Conservation (phyloP, 495 filamentous ascomycete species). For the Podospora tetraspora region DNA sequence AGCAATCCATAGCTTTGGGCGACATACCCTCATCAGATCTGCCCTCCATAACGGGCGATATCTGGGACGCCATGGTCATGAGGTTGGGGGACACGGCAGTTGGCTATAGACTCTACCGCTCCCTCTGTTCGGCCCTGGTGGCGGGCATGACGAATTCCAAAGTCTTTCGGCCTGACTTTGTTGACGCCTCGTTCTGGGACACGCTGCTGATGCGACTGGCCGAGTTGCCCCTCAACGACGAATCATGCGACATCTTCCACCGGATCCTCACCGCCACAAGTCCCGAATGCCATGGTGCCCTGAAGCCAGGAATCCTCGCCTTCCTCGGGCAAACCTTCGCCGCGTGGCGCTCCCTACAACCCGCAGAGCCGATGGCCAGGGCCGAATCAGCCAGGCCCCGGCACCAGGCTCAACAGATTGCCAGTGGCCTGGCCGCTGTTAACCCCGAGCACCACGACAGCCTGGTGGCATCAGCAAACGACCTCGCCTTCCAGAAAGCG, state of each 20-base stretch:
- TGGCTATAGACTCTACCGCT: slow-evolving; percentile 5
- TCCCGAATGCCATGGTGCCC: not conserved
- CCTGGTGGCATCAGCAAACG: slow-evolving; percentile 16
- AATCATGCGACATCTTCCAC: slow-evolving; percentile 17
- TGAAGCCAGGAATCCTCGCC: slow-evolving; percentile 11
- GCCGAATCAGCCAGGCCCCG: not conserved
- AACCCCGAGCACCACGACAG: slow-evolving; percentile 8
- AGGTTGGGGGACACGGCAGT: not conserved
- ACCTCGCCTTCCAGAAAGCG: slow-evolving; percentile 8
- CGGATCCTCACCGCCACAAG: slow-evolving; percentile 3
- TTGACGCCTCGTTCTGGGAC: slow-evolving; percentile 19
- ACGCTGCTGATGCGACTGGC: slow-evolving; percentile 14
- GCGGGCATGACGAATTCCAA: slow-evolving; percentile 16
- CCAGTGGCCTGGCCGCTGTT: slow-evolving; percentile 2
- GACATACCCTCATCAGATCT: slow-evolving; percentile 8
- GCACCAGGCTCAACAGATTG: not conserved
- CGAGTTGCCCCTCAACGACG: slow-evolving; percentile 14
- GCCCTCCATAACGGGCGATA: not conserved
- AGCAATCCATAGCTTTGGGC: slow-evolving; percentile 16
- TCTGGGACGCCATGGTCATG: slow-evolving; percentile 17
- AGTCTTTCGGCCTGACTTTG: slow-evolving; percentile 11
- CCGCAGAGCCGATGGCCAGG: not conserved
- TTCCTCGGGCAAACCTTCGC: slow-evolving; percentile 15
- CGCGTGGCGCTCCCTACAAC: slow-evolving; percentile 8
- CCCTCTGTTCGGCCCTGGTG: slow-evolving; percentile 18